These are phyloP conservation scores for Carex pumila DNA, from an alignment of 176 grass and related monocot genomes.

Conservation along the genomic window DNA sequence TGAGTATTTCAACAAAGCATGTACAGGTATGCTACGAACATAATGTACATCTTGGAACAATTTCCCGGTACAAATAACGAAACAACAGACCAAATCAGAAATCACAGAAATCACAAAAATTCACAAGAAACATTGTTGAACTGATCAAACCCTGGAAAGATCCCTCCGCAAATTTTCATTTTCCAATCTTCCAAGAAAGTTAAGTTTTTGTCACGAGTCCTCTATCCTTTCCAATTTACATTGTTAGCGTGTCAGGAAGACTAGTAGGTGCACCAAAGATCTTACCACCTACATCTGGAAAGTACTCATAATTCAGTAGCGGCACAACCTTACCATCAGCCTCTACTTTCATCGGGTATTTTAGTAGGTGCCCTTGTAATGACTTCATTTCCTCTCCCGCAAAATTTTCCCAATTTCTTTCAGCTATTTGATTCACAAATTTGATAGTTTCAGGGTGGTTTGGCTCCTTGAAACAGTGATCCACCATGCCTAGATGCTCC, in stretches of 20 bases:
- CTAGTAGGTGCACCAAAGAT: constrained; percentile 53
- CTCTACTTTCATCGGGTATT: constrained; percentile 75
- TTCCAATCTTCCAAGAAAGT: background rate
- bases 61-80: background rate
- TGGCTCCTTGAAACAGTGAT: constrained; percentile 51
- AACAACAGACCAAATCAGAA: background rate
- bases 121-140: background rate
- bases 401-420: constrained; percentile 56
- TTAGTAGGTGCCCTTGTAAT: constrained; percentile 75
- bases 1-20: background rate
- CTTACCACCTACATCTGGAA: constrained; percentile 83
- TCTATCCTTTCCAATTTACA: constrained; percentile 23
- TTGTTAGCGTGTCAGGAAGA: constrained; percentile 79
- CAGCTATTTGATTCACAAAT: constrained; percentile 60
- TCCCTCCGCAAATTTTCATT: background rate
- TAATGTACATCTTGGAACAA: constrained; percentile 2
- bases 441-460: constrained; percentile 50
- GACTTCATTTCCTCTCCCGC: constrained; percentile 32
- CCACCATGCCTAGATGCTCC: constrained; percentile 68
- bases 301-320: constrained; percentile 51
- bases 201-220: background rate
- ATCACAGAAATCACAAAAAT: background rate
- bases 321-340: constrained; percentile 42
- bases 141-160: background rate
- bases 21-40: background rate